These are phyloP conservation scores for Beauveria australis DNA, from an alignment of 2,329 filamentous ascomycete genomes.

Conservation along the genomic window DNA sequence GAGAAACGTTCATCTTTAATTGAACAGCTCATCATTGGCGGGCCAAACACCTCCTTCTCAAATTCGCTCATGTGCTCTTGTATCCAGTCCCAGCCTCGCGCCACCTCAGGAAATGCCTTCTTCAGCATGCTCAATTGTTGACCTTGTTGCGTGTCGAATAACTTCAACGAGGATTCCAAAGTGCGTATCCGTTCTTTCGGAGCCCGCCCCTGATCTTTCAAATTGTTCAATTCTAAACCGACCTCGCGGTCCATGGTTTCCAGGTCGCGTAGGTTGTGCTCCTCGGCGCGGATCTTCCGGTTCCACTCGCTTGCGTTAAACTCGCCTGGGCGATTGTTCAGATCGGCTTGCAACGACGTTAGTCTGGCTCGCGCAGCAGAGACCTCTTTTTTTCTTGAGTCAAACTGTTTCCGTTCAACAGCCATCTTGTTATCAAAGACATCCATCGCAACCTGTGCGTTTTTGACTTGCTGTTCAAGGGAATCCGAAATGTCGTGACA, in stretches of 20 bases:
- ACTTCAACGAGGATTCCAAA: conserved; percentile 41
- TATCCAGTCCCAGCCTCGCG: conserved; percentile 74
- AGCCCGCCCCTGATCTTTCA: conserved; percentile 33
- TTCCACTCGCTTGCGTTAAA: conserved; percentile 68
- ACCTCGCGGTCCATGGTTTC: conserved; percentile 33
- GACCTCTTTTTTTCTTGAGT: conserved; percentile 43
- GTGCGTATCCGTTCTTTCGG: conserved; percentile 31
- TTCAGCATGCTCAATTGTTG: conserved; percentile 62
- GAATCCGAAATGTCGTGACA: conserved; percentile 45
- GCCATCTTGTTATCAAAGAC: conserved; percentile 36
- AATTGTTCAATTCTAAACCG: conserved; percentile 30
- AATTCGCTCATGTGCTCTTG: conserved; percentile 61
- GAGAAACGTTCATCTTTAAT: conserved; percentile 64
- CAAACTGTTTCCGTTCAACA: conserved; percentile 41
- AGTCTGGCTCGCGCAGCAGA: conserved; percentile 47
- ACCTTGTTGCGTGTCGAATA: conserved; percentile 65
- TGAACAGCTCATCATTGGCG: conserved; percentile 71
- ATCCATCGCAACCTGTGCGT: conserved; percentile 31
- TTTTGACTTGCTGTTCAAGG: conserved; percentile 30
- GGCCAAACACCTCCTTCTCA: conserved; percentile 69
- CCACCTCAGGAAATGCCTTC: conserved; percentile 53
- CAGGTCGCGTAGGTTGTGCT: conserved; percentile 47
- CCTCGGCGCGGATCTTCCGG: conserved; percentile 56
- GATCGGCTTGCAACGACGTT: conserved; percentile 51
- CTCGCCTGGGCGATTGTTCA: conserved; percentile 53